Evolutionary conservation across 345 rosid species (phyloP).

Genomic region (Balakata baccata): DNA sequence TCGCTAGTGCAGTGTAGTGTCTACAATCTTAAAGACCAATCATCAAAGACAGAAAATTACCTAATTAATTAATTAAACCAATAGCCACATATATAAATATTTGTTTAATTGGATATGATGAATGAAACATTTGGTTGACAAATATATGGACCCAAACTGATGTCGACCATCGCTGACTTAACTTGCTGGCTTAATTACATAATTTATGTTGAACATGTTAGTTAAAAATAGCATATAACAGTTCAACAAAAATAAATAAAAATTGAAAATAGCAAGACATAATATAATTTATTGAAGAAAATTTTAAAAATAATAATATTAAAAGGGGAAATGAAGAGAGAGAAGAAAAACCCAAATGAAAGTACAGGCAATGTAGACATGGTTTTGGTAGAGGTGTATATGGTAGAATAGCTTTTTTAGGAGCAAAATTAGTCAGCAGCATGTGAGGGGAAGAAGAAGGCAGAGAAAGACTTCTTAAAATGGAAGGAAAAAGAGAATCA

Average conservation of each 20-base stretch:
- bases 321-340: constrained; percentile 1
- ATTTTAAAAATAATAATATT: background rate
- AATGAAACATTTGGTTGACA: background rate
- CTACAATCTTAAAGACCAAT: too few species aligned
- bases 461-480: constrained; percentile 20
- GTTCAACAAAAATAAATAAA: background rate
- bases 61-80: background rate
- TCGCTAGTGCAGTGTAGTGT: too few species aligned
- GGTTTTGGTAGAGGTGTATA: constrained; percentile 9
- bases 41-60: too few species aligned
- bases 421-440: constrained; percentile 42
- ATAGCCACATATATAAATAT: background rate
- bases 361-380: constrained; percentile 42
- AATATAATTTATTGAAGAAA: background rate
- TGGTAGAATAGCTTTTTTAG: constrained; percentile 15
- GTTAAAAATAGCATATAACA: too few species aligned
- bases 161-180: background rate
- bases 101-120: background rate
- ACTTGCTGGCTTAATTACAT: background rate
- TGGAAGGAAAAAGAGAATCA: constrained; percentile 24
- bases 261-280: background rate
- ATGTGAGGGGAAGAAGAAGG: constrained; percentile 23
- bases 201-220: background rate
- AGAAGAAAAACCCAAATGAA: constrained; percentile 28
- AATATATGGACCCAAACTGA: background rate